Base-by-base conservation (phyloP, 2,329 filamentous ascomycete genomes). In the Colletotrichum godetiae region DNA sequence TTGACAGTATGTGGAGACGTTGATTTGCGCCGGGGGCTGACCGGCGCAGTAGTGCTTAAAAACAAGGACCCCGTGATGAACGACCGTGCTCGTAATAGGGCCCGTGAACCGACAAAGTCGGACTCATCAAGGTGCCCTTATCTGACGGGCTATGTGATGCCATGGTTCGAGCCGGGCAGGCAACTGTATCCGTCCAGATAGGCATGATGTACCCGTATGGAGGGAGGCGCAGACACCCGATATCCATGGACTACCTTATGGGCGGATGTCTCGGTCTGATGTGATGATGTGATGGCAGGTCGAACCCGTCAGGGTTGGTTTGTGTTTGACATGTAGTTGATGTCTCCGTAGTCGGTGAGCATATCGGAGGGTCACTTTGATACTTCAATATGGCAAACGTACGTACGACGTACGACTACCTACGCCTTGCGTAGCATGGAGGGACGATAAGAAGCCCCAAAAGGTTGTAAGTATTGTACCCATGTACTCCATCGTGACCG, bases 11-110 rank as follows among this genome's bases (percentile, higher is more conserved):
- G 56, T 73, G 71, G 67, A 55, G 67, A 71, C 35, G 8, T 29
- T 73, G 71, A 73, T 73, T 73, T 73, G 71, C 71, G 71, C 71
- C 60, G 60, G 71, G 71, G 71, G 71, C 46, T 57, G 55, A 42
- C 55, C 67, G 67, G 71, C 67, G 67, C 67, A 49, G 60, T 52
- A 53, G 61, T 65, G 67, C 55, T 73, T 64, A 64, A 71, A 66
- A 61, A 15, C 57, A 33, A 53, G 29, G 56, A 33, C 60, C 65
- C 65, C n/a, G 57, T 58, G 70, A 52, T 56, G 31, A 55, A 31
- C 46, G 42, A 22, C 49, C 24, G 65, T 69, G 66, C 53, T 55
- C 57, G 46, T 59, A 33, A 31, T 31, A 42, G 49, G 46, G 60
- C 15, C 60, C 29, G 60, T 63, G 60, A 49, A 49, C 8, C 42